Percentiles rank a stretch among this genome's conserved stretches.
phyloP scores from a whole-genome alignment of 441 rosid genomes.

The Metrosideros polymorpha region DNA sequence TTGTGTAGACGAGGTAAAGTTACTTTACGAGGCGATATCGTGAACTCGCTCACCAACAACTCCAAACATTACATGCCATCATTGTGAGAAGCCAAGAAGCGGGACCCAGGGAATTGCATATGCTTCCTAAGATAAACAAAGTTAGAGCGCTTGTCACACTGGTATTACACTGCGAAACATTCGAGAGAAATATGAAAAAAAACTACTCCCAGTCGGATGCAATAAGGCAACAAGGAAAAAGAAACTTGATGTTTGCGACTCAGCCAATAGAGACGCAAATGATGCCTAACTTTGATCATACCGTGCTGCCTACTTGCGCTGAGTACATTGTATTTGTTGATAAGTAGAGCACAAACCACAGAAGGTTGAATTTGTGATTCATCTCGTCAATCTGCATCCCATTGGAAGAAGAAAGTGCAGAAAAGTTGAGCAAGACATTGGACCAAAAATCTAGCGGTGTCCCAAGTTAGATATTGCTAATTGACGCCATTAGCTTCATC shows the following conservation, averaged over 20 bases:
- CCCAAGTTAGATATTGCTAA: background rate
- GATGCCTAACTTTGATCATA: background rate
- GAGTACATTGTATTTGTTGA: background rate
- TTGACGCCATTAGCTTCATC: background rate
- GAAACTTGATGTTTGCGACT: no score
- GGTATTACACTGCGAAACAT: background rate
- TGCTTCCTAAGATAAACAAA: conserved; percentile 57
- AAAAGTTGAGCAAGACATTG: background rate
- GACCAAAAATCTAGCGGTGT: background rate
- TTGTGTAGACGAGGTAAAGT: background rate
- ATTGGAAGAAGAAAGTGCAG: background rate
- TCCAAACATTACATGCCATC: conserved; percentile 75
- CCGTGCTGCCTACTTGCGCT: background rate
- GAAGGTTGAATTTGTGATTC: background rate
- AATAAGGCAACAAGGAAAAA: no score
- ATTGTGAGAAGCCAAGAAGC: conserved; percentile 43
- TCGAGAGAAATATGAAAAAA: background rate
- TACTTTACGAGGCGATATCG: conserved; percentile 59
- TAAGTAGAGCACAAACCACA: background rate
- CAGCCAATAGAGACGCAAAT: background rate
- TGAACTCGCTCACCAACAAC: conserved; percentile 58
- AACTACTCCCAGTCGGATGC: no score
- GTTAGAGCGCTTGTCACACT: background rate
- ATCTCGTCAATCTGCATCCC: background rate
- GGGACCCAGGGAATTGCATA: conserved; percentile 93